Evolutionary conservation across 1,139 yeast genomes (phyloP), one percentile per base, ranked within the genome.

Genomic region (Kodamaea sp.): DNA sequence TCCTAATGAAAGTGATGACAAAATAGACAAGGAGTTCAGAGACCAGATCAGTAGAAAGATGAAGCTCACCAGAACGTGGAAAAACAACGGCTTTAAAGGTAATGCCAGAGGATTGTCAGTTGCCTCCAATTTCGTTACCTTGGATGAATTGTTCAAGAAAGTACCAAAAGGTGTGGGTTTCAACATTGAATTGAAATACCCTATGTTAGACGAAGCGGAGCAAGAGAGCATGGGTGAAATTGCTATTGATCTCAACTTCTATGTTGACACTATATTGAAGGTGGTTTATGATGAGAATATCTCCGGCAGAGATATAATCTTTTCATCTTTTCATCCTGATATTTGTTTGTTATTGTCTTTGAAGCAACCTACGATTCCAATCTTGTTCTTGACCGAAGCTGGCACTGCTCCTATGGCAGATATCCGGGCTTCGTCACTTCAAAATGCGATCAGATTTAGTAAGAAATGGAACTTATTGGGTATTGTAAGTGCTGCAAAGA

Each of bases 281-380:
- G 74, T 76, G 23, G 94, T 92, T 9, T 90, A 84, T 55, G 95
- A 88, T 43, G 73, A 67, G 40, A 74, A 86, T 56, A 78, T 79
- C 7, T 69, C 77, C 22, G 94, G 89, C 8, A 73, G 97, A 47
- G 96, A 92, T 57, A 78, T 92, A 32, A 83, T 92, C 14, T 87
- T 92, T 52, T 87, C 96, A 3, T 85, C 96, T 3, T 92, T 92
- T 71, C 96, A 92, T 53, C 98, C 98, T 0, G 97, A 92, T 56
- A 75, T 89, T 22, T 92, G 97, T 60, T 63, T 87, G 38, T 68
- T 89, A 68, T 68, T 92, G 32, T 85, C 96, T 1, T 65, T 90
- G 59, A 92, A 92, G 59, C 97, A 92, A 59, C 97, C 97, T 19
- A 79, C 94, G 1, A 84, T 90, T 48, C 96, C 96, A 0, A 85